Conservation (phyloP, 2,329 filamentous ascomycete genomes). For the Neoscytalidium dimidiatum region DNA sequence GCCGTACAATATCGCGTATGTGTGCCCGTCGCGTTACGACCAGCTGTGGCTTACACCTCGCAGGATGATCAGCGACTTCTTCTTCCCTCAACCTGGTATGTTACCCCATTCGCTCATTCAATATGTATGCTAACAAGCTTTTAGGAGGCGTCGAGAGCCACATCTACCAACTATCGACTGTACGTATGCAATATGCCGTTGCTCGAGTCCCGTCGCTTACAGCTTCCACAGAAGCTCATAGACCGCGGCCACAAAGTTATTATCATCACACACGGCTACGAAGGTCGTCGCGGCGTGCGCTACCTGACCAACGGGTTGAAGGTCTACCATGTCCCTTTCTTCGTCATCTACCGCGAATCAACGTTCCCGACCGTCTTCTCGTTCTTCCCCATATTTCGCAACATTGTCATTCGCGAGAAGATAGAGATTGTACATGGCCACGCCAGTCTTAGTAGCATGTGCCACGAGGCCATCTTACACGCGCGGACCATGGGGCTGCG, state of each 20-base stretch:
- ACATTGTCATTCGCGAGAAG: slow-evolving; percentile 89
- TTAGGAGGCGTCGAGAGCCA: slow-evolving; percentile 89
- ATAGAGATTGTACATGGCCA: slow-evolving; percentile 99
- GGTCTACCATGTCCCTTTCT: slow-evolving; percentile 95
- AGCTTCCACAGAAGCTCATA: slow-evolving; percentile 72
- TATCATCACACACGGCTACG: slow-evolving; percentile 93
- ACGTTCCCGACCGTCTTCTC: slow-evolving; percentile 98
- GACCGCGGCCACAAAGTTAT: slow-evolving; percentile 98
- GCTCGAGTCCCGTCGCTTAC: neutral
- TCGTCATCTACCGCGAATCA: slow-evolving; percentile 90
- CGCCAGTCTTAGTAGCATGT: slow-evolving; percentile 87
- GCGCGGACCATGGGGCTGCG: slow-evolving; percentile 93
- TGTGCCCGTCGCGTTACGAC: slow-evolving; percentile 21
- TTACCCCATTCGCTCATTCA: neutral
- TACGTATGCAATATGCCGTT: slow-evolving; percentile 34
- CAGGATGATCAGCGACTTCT: slow-evolving; percentile 98
- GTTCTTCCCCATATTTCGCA: slow-evolving; percentile 96
- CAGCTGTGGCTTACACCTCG: slow-evolving; percentile 26
- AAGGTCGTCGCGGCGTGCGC: slow-evolving; percentile 85
- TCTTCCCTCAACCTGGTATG: slow-evolving; percentile 88
- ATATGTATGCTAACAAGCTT: slow-evolving; percentile 23
- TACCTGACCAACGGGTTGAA: slow-evolving; percentile 98
- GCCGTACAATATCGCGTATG: slow-evolving; percentile 71
- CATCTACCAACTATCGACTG: slow-evolving; percentile 92
- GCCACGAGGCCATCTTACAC: slow-evolving; percentile 92